Evolutionary conservation across 495 filamentous ascomycete species (phyloP).

Genomic region (Trichoderma erinaceum): DNA sequence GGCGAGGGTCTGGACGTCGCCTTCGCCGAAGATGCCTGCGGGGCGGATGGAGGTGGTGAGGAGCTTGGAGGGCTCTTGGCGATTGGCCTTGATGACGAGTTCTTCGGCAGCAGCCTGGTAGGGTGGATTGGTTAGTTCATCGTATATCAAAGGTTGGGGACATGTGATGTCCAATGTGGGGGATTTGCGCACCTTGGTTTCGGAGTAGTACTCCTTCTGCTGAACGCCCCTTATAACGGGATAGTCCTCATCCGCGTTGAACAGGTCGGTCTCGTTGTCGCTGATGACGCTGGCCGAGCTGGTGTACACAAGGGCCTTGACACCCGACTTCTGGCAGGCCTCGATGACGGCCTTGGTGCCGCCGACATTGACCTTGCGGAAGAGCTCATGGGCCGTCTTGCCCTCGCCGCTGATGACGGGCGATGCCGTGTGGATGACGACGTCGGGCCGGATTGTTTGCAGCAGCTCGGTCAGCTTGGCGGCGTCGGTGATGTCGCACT

Average conservation of each 20-base stretch:
- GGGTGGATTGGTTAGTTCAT: constrained; percentile 9
- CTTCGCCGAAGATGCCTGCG: constrained; percentile 86
- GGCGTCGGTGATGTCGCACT: constrained; percentile 79
- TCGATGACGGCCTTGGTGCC: constrained; percentile 77
- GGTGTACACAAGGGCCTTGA: constrained; percentile 93
- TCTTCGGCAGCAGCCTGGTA: constrained; percentile 79
- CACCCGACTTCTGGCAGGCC: constrained; percentile 63
- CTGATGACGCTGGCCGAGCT: constrained; percentile 84
- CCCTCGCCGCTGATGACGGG: constrained; percentile 49
- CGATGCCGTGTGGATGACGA: constrained; percentile 93
- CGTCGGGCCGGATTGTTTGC: constrained; percentile 64
- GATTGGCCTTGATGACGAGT: constrained; percentile 79
- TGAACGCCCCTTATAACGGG: constrained; percentile 62
- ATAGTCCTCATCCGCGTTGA: constrained; percentile 86
- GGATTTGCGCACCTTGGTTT: constrained; percentile 60
- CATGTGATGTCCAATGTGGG: not conserved
- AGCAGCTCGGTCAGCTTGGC: constrained; percentile 61
- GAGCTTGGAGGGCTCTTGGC: constrained; percentile 54
- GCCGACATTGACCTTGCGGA: constrained; percentile 85
- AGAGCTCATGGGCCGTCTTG: constrained; percentile 50
- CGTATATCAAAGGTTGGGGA: no score
- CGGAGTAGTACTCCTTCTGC: constrained; percentile 87
- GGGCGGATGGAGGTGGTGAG: constrained; percentile 78
- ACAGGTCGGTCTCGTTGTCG: constrained; percentile 70
- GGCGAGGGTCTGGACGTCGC: constrained; percentile 62